Evolutionary conservation across 2,329 filamentous ascomycete species (phyloP).

Genomic region (Aureobasidium vineae): DNA sequence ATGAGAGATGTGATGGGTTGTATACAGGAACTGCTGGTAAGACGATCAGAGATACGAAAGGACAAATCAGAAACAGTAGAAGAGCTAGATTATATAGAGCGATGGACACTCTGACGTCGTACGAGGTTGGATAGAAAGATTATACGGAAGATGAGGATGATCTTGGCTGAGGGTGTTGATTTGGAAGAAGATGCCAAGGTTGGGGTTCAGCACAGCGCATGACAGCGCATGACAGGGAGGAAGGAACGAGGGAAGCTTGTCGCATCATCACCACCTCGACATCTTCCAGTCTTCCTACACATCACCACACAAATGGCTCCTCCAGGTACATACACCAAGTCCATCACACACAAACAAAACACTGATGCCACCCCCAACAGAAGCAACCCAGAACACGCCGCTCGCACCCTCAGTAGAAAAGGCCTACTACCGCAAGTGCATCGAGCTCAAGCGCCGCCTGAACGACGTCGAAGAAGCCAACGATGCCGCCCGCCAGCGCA

Average conservation of each 20-base stretch:
- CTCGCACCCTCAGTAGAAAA: constrained; percentile 89
- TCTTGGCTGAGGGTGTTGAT: not conserved
- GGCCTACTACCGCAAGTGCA: constrained; percentile 94
- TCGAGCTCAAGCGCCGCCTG: constrained; percentile 86
- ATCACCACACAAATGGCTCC: constrained; percentile 12
- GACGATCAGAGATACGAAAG: not conserved
- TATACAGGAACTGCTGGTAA: not conserved
- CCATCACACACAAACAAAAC: not conserved
- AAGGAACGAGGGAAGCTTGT: constrained; percentile 2
- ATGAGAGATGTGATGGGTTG: constrained; percentile 30
- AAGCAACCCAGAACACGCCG: constrained; percentile 38
- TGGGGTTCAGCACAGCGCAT: not conserved
- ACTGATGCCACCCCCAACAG: not conserved
- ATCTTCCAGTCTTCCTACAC: not conserved
- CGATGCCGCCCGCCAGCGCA: constrained; percentile 74
- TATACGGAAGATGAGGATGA: not conserved
- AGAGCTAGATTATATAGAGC: not conserved
- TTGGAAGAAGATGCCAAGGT: constrained; percentile 13
- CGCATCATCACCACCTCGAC: not conserved
- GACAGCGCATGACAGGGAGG: constrained; percentile 1
- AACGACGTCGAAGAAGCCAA: constrained; percentile 91
- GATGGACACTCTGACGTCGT: not conserved
- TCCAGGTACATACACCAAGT: not conserved
- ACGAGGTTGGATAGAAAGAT: not conserved
- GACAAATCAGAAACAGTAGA: not conserved